phyloP scores from a whole-genome alignment of 2,329 filamentous ascomycete genomes.

The Bimuria novae-zelandiae region DNA sequence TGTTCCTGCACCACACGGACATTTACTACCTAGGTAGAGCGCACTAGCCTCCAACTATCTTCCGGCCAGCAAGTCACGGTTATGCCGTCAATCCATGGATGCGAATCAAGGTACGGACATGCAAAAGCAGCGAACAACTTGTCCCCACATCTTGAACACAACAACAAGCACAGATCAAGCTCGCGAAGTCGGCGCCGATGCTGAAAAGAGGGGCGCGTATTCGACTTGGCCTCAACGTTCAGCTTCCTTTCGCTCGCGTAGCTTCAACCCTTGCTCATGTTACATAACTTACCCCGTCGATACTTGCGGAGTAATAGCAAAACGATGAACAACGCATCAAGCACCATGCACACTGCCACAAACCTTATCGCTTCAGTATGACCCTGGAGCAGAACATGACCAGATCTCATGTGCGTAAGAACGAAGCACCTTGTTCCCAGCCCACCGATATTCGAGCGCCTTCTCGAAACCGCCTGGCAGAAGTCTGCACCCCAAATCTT shows the following conservation, averaged over 20 bases:
- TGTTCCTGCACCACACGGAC: conserved; percentile 35
- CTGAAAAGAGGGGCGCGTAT: conserved; percentile 13
- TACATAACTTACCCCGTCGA: conserved; percentile 28
- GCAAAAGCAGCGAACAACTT: conserved; percentile 31
- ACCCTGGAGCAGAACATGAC: conserved; percentile 13
- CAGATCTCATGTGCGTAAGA: conserved; percentile 29
- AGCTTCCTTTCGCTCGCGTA: conserved; percentile 12
- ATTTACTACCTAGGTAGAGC: conserved; percentile 16
- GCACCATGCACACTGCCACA: conserved; percentile 28
- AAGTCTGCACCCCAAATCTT: conserved; percentile 19
- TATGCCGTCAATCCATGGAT: background rate
- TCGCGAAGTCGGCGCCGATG: conserved; percentile 11
- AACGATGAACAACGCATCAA: conserved; percentile 21
- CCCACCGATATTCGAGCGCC: conserved; percentile 18
- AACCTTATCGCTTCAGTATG: conserved; percentile 19
- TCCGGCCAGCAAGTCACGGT: conserved; percentile 25
- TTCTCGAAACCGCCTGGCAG: conserved; percentile 40
- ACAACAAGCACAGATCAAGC: conserved; percentile 6
- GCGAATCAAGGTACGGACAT: conserved; percentile 2
- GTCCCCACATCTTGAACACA: conserved; percentile 16
- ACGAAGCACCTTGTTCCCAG: conserved; percentile 13
- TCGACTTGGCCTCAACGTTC: conserved; percentile 16
- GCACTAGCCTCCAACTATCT: conserved; percentile 25
- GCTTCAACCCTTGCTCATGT: conserved; percentile 19
- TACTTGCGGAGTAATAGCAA: conserved; percentile 15